Base-by-base conservation (phyloP, 108 stramenopile species). In the Cyclotella sp. region DNA sequence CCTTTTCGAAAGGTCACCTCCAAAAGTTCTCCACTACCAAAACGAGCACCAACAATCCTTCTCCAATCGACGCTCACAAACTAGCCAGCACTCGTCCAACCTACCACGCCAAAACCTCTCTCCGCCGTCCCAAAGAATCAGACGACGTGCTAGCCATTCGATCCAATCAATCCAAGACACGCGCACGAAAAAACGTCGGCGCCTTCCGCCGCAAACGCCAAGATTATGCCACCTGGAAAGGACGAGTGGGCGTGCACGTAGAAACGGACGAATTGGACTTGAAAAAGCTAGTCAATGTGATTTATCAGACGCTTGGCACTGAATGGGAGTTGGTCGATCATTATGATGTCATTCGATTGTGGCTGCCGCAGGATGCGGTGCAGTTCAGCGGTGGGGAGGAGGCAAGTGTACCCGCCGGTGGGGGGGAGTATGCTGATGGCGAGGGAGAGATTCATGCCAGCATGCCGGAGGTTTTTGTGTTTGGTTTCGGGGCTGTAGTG, bases 391-490 rank as follows among this genome's bases (percentile, higher is more conserved):
- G 57, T 9, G 63, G 68, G 0, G 74, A 68, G 30, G 82, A 73
- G 22, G 29, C 24, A 45, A 69, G 75, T 15, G 72, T 45, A 11
- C 77, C 71, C 13, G 10, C 62, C 13, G 75, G 75, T 11, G 77
- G 77, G 18, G 82, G 77, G 6, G 72, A 51, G 42, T 78, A 83
- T 10, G 76, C 47, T 26, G 82, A 70, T 0, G 77, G 78, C 11
- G 72, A 83, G 1, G 77, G 77, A 9, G 64, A 74, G 34, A 78
- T 79, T 4, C 67, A 83, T 28, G 82, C 78, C 9, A 69, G 66
- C 19, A 85, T 82, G 84, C 84, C 77, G 15, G 84, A 85, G 58
- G 75, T 85, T 0, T 85, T 78, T 57, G 68, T 85, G 24, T 85
- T 85, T 54, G 63, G 72, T 21, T 85, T 81, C 24, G 84, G 84